Evolutionary conservation across 2,329 filamentous ascomycete species (phyloP), one percentile per base, ranked within the genome.

Genomic region (Ophiostoma novo-ulmi): DNA sequence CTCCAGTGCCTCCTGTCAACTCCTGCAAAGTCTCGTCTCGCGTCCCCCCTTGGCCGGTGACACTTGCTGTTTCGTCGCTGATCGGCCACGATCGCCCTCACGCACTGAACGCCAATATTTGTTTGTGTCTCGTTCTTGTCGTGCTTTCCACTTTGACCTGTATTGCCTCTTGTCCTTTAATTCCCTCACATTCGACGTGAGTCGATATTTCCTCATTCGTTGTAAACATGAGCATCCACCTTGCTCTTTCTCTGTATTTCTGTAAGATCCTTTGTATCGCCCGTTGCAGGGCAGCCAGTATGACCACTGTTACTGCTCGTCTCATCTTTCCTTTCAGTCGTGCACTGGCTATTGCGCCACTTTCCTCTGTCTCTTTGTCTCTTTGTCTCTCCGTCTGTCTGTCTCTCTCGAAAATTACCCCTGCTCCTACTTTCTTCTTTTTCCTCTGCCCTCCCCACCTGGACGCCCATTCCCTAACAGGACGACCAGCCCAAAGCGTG

Each of bases 11-110:
- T 22, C 22, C 52, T 58, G n/a, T 58, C 8, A 58, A 26, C 52
- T 58, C 52, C 52, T 58, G 13, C 22, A 26, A 8, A 26, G n/a
- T 41, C 31, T 61, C 44, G 70, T 69, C 66, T 69, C 58, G 70
- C 70, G 14, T 36, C 70, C 67, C 48, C 63, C 38, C 61, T 69
- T 69, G 67, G 70, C 48, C 63, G 67, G 67, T 71, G 63, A 69
- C 70, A 71, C 67, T 69, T 71, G 61, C 67, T 69, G 67, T 71
- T 71, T 71, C 70, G 70, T 71, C 66, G 58, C 67, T 38, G 70
- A 69, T 67, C 70, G 63, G 22, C 63, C 70, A 69, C 48, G 70
- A 71, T 69, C 70, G 67, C 61, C 70, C 70, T 69, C 58, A 48
- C 70, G 70, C 44, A 68, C 65, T 55, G 64, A 38, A 66, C 41